These are phyloP conservation scores for Annulohypoxylon truncatum DNA, from an alignment of 2,329 filamentous ascomycete genomes.

Conservation along the genomic window DNA sequence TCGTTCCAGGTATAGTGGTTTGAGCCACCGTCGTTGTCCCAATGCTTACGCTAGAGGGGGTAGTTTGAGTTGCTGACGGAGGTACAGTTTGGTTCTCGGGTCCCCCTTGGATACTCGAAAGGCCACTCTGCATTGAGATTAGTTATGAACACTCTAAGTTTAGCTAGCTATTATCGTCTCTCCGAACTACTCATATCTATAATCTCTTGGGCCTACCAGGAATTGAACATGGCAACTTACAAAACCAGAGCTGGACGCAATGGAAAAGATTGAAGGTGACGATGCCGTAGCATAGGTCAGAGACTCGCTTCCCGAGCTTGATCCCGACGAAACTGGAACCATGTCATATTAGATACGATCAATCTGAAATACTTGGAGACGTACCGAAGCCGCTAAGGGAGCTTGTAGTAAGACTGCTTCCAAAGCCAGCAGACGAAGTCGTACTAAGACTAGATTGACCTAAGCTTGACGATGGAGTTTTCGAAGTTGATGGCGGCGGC, in stretches of 20 bases:
- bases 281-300: neutral
- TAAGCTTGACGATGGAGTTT: slow-evolving; percentile 23
- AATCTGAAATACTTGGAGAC: slow-evolving; percentile 23
- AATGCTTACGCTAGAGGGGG: slow-evolving; percentile 11
- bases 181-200: neutral
- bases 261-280: slow-evolving; percentile 3
- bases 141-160: neutral
- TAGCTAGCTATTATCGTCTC: neutral
- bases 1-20: slow-evolving; percentile 17
- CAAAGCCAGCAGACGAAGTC: slow-evolving; percentile 5
- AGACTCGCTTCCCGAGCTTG: slow-evolving; percentile 6
- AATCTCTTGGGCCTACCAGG: neutral
- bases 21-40: slow-evolving; percentile 24
- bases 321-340: slow-evolving; percentile 17
- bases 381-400: neutral
- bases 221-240: slow-evolving; percentile 13
- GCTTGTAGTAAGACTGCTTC: slow-evolving; percentile 9
- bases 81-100: slow-evolving; percentile 15
- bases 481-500: slow-evolving; percentile 35
- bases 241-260: neutral
- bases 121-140: slow-evolving; percentile 15
- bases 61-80: slow-evolving; percentile 6
- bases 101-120: neutral
- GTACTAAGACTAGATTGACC: slow-evolving; percentile 24
- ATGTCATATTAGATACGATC: slow-evolving; percentile 3